phyloP scores from a whole-genome alignment of 2,329 filamentous ascomycete genomes.

The Fusarium albidum region DNA sequence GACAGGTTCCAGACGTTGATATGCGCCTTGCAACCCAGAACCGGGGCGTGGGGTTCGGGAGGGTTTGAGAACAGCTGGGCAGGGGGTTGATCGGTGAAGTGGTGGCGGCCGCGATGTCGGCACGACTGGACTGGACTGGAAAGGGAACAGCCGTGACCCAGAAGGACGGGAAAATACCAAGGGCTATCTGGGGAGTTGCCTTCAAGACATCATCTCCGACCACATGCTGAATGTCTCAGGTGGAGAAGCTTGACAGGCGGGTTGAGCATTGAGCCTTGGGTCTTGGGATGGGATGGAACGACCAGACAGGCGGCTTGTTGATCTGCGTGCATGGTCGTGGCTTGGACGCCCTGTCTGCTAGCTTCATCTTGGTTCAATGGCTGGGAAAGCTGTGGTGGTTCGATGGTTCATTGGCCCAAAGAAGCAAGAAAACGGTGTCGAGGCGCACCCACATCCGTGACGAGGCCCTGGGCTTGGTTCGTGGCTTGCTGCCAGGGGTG shows the following conservation, averaged over 20 bases:
- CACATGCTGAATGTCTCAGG: constrained; percentile 32
- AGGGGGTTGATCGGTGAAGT: constrained; percentile 15
- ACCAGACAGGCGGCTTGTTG: constrained; percentile 32
- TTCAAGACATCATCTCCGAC: constrained; percentile 25
- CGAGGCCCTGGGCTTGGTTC: constrained; percentile 23
- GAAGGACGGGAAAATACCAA: constrained; percentile 5
- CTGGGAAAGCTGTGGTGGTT: constrained; percentile 25
- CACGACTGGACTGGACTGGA: constrained; percentile 3
- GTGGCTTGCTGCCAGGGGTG: constrained; percentile 29
- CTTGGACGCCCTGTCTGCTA: constrained; percentile 25
- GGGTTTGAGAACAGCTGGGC: constrained; percentile 18
- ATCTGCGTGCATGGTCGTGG: constrained; percentile 30
- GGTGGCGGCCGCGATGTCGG: constrained; percentile 14
- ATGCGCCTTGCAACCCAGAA: constrained; percentile 1
- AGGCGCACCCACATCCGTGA: constrained; percentile 24
- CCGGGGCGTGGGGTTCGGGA: constrained; percentile 11
- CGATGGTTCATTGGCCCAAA: constrained; percentile 19
- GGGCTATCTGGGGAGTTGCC: constrained; percentile 18
- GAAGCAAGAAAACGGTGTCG: constrained; percentile 21
- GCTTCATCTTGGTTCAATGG: constrained; percentile 23
- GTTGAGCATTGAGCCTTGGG: constrained; percentile 2
- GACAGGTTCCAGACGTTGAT: not conserved
- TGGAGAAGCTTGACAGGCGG: constrained; percentile 31
- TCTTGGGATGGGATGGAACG: not conserved
- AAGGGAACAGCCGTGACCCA: constrained; percentile 4